A percentile compares a stretch with the other conserved stretches of the same genome.
Evolutionary conservation across 1,284 basidiomycete genomes (phyloP).

Genomic region (Melanopsichium pennsylvanicum): DNA sequence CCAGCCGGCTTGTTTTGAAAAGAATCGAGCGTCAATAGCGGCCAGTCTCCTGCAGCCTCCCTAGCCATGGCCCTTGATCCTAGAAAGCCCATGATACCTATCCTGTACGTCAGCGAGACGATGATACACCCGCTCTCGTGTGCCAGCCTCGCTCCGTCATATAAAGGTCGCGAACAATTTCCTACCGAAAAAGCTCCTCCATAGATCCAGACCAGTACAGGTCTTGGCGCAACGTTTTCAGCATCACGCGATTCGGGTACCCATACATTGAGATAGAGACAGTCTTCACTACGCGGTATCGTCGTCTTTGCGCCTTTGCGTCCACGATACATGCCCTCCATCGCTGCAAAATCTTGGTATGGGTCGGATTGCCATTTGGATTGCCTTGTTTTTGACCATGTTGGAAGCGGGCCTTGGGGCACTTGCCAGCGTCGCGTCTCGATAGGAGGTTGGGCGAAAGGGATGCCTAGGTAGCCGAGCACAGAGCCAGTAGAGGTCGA

Average conservation of each 20-base stretch:
- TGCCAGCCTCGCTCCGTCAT: constrained; percentile 28
- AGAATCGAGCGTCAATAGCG: constrained; percentile 14
- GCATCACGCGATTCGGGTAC: constrained; percentile 6
- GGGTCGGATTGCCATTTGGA: constrained; percentile 40
- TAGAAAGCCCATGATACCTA: constrained; percentile 69
- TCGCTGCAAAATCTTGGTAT: constrained; percentile 32
- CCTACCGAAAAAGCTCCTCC: constrained; percentile 69
- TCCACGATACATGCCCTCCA: constrained; percentile 34
- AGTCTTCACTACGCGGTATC: constrained; percentile 69
- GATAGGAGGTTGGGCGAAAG: constrained; percentile 73
- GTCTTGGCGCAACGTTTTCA: constrained; percentile 66
- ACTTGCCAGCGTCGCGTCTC: constrained; percentile 72
- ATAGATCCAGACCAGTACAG: constrained; percentile 70
- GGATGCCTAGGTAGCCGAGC: constrained; percentile 75
- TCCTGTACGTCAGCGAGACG: constrained; percentile 69
- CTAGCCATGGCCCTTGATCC: constrained; percentile 68
- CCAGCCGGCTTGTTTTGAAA: constrained; percentile 8
- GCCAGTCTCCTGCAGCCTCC: constrained; percentile 24
- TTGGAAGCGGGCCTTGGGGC: constrained; percentile 66
- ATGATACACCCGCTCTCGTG: constrained; percentile 65
- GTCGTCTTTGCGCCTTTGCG: constrained; percentile 18
- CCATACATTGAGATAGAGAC: constrained; percentile 69
- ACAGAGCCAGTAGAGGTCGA: constrained; percentile 51
- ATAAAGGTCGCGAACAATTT: constrained; percentile 41
- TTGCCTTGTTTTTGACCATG: constrained; percentile 7